A percentile compares a stretch with the other conserved stretches of the same genome.
These are phyloP conservation scores for Fusarium nelsonii DNA, from an alignment of 2,329 filamentous ascomycete species.

Conservation along the genomic window DNA sequence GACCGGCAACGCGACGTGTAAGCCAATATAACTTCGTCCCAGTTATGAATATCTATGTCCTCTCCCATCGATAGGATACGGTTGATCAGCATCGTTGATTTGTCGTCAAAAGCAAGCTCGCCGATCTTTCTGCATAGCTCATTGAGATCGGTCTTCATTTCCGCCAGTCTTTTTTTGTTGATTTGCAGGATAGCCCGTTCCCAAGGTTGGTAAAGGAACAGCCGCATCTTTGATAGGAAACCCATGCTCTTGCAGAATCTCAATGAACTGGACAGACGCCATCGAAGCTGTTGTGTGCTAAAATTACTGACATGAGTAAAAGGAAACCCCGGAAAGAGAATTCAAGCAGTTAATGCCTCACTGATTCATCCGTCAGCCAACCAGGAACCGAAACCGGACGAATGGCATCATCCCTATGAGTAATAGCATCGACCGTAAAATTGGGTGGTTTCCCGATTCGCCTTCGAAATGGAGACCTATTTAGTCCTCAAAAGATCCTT, in stretches of 20 bases:
- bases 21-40: not conserved
- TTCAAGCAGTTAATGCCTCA: not conserved
- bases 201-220: not conserved
- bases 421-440: conserved; percentile 10
- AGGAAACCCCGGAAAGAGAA: too few relatives aligned
- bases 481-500: conserved; percentile 16
- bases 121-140: not conserved
- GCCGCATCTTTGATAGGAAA: not conserved
- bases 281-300: not conserved
- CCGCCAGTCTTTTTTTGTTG: not conserved
- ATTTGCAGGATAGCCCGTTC: not conserved
- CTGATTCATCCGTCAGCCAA: conserved; percentile 6
- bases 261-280: not conserved
- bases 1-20: not conserved
- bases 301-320: not conserved
- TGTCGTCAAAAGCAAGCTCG: not conserved
- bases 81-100: not conserved
- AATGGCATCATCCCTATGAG: not conserved
- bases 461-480: conserved; percentile 1
- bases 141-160: not conserved
- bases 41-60: not conserved
- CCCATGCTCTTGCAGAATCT: not conserved
- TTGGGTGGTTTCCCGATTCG: not conserved
- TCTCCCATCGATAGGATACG: not conserved
- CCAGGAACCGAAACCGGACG: not conserved